phyloP scores from a whole-genome alignment of 495 filamentous ascomycete species.

The Paragyromitra xinjiangensis region DNA sequence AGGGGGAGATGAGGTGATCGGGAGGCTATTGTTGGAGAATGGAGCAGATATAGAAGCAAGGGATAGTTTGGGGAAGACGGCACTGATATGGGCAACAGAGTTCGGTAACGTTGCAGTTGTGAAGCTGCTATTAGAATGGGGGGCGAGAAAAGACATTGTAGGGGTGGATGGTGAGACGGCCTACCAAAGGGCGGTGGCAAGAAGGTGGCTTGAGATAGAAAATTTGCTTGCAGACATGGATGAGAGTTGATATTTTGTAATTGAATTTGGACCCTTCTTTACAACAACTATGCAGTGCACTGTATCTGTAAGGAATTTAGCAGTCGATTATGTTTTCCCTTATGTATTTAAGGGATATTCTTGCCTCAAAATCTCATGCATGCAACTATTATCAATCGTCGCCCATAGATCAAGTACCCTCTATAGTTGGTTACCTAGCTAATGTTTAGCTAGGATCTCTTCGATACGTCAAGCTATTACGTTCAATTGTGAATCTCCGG shows the following conservation, averaged over 20 bases:
- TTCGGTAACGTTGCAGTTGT: constrained; percentile 14
- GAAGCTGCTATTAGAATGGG: constrained; percentile 10
- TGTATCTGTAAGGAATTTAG: not conserved
- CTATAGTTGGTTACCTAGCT: not conserved
- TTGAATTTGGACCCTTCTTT: not conserved
- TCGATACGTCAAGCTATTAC: not conserved
- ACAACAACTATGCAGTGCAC: not conserved
- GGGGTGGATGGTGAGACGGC: constrained; percentile 17
- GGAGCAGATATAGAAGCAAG: constrained; percentile 15
- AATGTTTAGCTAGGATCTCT: not conserved
- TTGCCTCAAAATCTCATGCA: not conserved
- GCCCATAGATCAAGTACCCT: not conserved
- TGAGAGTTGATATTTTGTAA: not conserved
- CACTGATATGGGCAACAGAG: constrained; percentile 18
- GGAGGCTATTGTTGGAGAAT: constrained; percentile 15
- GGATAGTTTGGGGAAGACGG: constrained; percentile 11
- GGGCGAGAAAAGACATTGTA: constrained; percentile 14
- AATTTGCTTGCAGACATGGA: not conserved
- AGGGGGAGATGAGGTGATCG: constrained; percentile 14
- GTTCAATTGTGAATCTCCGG: not conserved
- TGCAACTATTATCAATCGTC: not conserved
- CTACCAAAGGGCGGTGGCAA: constrained; percentile 20
- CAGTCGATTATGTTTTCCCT: not conserved
- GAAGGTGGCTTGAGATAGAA: constrained; percentile 18
- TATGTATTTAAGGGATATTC: too few relatives aligned